Evolutionary conservation across 106 monocot species (phyloP), one percentile per base, ranked within the genome.

Genomic region (Dactylorhiza incarnata): DNA sequence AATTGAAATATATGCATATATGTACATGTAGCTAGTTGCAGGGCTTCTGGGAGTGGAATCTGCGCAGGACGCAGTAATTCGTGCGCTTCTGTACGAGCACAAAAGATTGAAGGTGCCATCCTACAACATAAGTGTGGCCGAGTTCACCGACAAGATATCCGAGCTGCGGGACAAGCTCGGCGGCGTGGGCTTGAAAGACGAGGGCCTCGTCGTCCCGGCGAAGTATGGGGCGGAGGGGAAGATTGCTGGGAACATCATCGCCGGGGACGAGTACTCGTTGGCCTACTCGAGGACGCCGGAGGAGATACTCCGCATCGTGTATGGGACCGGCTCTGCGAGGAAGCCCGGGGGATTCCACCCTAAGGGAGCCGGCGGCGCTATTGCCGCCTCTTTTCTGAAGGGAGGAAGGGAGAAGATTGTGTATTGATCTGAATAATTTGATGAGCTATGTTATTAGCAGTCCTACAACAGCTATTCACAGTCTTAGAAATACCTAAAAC

Each of bases 41-140:
- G 91, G 89, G 17, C 80, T 94, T 4, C 24, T 94, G 48, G 91
- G 72, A 0, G 94, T 94, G 73, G 94, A 94, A 65, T 76, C 94
- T 0, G 94, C 79, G 0, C 94, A 94, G 48, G 91, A 94, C 47
- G 94, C 94, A 2, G 82, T 94, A 44, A 89, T 94, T 53, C 75
- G 94, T 3, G 43, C 58, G 3, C 15, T 81, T 52, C 85, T 94
- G 0, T 94, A 87, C 78, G 74, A 83, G 78, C 22, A 71, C 4
- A 68, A 58, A 13, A 14, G 6, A 47, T 4, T 7, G 55, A 80
- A 24, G 6, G 91, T 94, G 46, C 9, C 68, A 9, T 91, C 94
- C 1, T 94, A 89, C 83, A 53, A 71, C 45, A 37, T 83, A 26
- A 87, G 86, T 3, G 83, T 94, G 1, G 89, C 91, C 5, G 89